Evolutionary conservation across 176 grass and related monocot genomes (phyloP).

Genomic region (Themeda triandra): DNA sequence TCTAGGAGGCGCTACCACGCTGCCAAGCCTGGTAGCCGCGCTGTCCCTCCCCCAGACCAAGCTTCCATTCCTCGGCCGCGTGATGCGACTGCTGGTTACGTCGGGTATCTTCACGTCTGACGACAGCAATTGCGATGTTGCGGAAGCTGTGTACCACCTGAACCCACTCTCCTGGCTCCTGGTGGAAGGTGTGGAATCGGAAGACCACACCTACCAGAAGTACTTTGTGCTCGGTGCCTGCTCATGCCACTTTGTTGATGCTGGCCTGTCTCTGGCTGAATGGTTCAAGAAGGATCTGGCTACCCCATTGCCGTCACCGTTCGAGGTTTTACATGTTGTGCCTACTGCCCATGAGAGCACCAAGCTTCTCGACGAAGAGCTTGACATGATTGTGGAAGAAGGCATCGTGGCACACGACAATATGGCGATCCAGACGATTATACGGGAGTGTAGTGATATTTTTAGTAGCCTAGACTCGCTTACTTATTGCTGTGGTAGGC

Average conservation of each 20-base stretch:
- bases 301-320: not conserved
- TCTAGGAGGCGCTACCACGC: not conserved
- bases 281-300: not conserved
- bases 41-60: not conserved
- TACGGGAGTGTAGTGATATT: too few species aligned
- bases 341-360: not conserved
- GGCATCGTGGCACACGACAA: too few species aligned
- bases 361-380: not conserved
- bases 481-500: too few species aligned
- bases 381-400: not conserved
- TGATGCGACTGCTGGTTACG: not conserved
- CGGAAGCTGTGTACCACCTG: not conserved
- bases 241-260: not conserved
- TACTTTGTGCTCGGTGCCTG: not conserved
- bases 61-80: not conserved
- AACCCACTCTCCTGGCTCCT: not conserved
- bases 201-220: not conserved
- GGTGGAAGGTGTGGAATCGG: not conserved
- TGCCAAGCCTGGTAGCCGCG: not conserved
- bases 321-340: not conserved
- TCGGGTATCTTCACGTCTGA: not conserved
- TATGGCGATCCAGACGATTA: too few species aligned
- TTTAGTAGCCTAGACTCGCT: too few species aligned
- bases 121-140: not conserved
- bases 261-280: not conserved